phyloP scores from a whole-genome alignment of 306 rosid species.

The Prinsepia uniflora region DNA sequence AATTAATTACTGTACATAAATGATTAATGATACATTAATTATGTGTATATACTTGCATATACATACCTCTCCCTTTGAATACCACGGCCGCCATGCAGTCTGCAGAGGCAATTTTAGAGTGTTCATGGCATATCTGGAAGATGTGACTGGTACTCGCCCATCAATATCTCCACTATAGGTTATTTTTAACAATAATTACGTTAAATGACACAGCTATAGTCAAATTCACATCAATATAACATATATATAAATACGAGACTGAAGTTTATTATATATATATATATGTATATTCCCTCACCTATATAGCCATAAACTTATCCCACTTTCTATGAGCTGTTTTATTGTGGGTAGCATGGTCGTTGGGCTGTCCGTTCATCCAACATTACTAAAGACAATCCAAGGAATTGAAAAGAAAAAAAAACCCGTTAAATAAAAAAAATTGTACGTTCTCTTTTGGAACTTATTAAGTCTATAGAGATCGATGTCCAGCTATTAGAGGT shows the following conservation, averaged over 20 bases:
- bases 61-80: slow-evolving; percentile 37
- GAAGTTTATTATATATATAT: too few species aligned
- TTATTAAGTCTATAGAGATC: too few species aligned
- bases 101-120: slow-evolving; percentile 26
- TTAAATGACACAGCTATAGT: too few species aligned
- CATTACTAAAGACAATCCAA: slow-evolving; percentile 19
- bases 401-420: neutral
- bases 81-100: slow-evolving; percentile 52
- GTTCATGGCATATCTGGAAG: slow-evolving; percentile 44
- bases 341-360: slow-evolving; percentile 19
- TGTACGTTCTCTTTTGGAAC: neutral
- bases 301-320: slow-evolving; percentile 21
- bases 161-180: slow-evolving; percentile 55
- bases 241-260: neutral
- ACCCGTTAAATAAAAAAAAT: neutral
- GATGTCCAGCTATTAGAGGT: too few species aligned
- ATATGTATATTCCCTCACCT: slow-evolving; percentile 9
- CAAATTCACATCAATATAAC: too few species aligned
- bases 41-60: neutral
- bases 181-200: neutral
- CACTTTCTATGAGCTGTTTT: slow-evolving; percentile 22
- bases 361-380: slow-evolving; percentile 32
- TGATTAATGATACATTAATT: too few species aligned
- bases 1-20: too few species aligned
- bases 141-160: slow-evolving; percentile 44